phyloP scores from a whole-genome alignment of 345 rosid species.

The Psidium guajava region DNA sequence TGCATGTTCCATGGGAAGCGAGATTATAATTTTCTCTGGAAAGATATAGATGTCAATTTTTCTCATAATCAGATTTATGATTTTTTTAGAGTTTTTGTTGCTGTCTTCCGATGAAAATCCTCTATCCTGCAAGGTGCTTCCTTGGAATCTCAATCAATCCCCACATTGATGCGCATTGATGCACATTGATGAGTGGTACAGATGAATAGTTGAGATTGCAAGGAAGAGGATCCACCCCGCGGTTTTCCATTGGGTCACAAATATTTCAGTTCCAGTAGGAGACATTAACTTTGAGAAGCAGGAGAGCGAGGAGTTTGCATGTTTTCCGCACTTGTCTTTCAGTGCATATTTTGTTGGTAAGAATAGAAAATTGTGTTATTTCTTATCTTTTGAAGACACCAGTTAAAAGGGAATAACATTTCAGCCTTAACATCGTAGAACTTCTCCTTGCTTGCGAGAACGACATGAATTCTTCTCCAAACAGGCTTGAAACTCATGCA shows the following conservation, averaged over 20 bases:
- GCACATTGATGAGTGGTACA: background rate
- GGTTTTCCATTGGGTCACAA: background rate
- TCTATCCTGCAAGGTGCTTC: too few relatives aligned
- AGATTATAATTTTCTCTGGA: background rate
- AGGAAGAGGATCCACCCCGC: background rate
- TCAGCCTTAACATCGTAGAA: background rate
- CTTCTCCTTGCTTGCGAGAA: background rate
- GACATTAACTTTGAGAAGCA: background rate
- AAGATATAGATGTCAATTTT: background rate
- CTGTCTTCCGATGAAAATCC: background rate
- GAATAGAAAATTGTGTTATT: background rate
- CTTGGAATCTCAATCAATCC: background rate
- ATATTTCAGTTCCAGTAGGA: background rate
- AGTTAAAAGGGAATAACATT: background rate
- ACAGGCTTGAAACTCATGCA: conserved; percentile 22
- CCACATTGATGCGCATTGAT: background rate
- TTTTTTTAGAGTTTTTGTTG: background rate
- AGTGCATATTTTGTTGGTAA: background rate
- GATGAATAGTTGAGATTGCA: background rate
- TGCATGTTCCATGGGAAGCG: background rate
- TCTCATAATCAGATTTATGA: background rate
- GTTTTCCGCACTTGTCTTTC: background rate
- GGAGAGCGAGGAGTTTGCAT: background rate
- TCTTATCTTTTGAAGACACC: background rate
- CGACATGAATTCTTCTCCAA: background rate